Percentiles rank a stretch among this genome's conserved stretches.
Evolutionary conservation across 2,329 filamentous ascomycete genomes (phyloP).

Genomic region (Didymellaceae sp.): DNA sequence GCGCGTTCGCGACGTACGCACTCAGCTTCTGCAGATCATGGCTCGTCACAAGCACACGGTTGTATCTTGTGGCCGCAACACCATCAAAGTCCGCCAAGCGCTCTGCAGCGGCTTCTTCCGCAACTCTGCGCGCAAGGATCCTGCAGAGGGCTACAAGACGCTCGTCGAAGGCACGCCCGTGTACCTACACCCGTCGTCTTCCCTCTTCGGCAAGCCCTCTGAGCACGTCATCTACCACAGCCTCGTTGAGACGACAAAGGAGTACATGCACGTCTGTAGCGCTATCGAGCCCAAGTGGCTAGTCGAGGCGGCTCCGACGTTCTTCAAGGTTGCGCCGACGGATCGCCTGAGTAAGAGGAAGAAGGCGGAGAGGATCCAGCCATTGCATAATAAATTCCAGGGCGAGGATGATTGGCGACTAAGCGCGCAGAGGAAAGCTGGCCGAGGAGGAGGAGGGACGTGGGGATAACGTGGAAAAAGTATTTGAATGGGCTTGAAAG

Average conservation of each 20-base stretch:
- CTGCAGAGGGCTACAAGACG: conserved; percentile 96
- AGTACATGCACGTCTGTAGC: conserved; percentile 97
- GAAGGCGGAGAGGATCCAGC: conserved; percentile 93
- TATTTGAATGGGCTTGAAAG: too few relatives aligned
- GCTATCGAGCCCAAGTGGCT: conserved; percentile 93
- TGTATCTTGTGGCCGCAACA: conserved; percentile 85
- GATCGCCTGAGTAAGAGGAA: conserved; percentile 88
- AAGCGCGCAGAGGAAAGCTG: conserved; percentile 83
- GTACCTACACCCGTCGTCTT: conserved; percentile 89
- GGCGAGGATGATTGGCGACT: conserved; percentile 95
- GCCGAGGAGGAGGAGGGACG: conserved; percentile 87
- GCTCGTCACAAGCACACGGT: conserved; percentile 84
- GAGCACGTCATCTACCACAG: conserved; percentile 96
- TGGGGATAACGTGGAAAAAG: conserved; percentile 70
- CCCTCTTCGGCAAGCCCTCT: conserved; percentile 92
- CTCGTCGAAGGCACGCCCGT: conserved; percentile 94
- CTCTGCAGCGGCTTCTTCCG: conserved; percentile 95
- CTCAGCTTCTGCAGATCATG: conserved; percentile 94
- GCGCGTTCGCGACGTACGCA: conserved; percentile 87
- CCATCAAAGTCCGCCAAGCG: conserved; percentile 83
- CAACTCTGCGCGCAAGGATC: conserved; percentile 92
- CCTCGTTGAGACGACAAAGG: conserved; percentile 90
- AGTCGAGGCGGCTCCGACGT: conserved; percentile 95
- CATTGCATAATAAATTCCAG: conserved; percentile 89
- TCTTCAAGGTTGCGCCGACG: conserved; percentile 95